These are phyloP conservation scores for Macrocybe gigantea DNA, from an alignment of 768 basidiomycete genomes.

Conservation along the genomic window DNA sequence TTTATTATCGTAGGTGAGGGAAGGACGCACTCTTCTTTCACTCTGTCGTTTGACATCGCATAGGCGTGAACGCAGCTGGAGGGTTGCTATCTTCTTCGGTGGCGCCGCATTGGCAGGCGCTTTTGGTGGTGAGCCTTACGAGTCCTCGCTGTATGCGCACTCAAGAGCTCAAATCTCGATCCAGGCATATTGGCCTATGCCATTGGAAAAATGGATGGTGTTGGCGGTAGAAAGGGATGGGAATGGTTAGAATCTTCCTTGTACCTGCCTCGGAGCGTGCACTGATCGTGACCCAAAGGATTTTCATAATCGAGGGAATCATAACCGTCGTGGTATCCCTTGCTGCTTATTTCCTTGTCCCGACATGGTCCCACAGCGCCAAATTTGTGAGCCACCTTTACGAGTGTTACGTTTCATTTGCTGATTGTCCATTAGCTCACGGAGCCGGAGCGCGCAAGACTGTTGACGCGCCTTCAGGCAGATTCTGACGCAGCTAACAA, in stretches of 20 bases:
- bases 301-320: slow-evolving; percentile 53
- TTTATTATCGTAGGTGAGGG: slow-evolving; percentile 45
- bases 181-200: slow-evolving; percentile 51
- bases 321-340: slow-evolving; percentile 44
- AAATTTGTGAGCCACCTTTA: slow-evolving; percentile 38
- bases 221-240: slow-evolving; percentile 58
- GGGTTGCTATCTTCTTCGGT: slow-evolving; percentile 59
- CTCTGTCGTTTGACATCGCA: background rate
- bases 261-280: background rate
- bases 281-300: slow-evolving; percentile 25
- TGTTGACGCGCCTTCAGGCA: slow-evolving; percentile 40
- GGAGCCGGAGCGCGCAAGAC: slow-evolving; percentile 41
- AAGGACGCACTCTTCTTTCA: background rate
- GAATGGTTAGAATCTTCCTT: slow-evolving; percentile 33
- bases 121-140: slow-evolving; percentile 43
- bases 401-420: background rate
- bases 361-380: slow-evolving; percentile 53
- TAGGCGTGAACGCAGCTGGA: slow-evolving; percentile 53
- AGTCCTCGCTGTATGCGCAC: background rate
- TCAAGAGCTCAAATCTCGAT: background rate
- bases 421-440: slow-evolving; percentile 32
- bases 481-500: slow-evolving; percentile 50
- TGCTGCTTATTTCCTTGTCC: slow-evolving; percentile 47
- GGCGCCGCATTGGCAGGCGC: slow-evolving; percentile 59
- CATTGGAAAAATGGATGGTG: slow-evolving; percentile 55